Evolutionary conservation across 108 stramenopile species (phyloP).

Genomic region (Nitzschia sp.): DNA sequence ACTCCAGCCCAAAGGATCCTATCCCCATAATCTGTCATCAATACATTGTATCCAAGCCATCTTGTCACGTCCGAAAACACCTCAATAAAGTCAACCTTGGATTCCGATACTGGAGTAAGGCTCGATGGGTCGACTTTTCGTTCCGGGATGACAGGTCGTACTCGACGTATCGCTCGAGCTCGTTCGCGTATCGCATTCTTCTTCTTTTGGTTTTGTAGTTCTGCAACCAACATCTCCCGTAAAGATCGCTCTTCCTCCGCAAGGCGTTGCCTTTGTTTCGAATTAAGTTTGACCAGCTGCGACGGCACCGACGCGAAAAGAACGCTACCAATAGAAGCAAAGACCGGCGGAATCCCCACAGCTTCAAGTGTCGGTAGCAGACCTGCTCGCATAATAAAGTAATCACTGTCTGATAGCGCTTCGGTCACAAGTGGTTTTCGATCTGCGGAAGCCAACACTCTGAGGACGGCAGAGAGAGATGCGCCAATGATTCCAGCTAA

Average conservation of each 20-base stretch:
- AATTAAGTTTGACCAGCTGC: slow-evolving; percentile 57
- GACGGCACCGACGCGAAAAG: slow-evolving; percentile 66
- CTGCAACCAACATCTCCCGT: slow-evolving; percentile 39
- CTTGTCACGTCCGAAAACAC: slow-evolving; percentile 74
- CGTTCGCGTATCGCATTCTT: background rate
- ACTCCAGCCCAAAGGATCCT: slow-evolving; percentile 38
- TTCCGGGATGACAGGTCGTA: background rate
- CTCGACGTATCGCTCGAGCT: background rate
- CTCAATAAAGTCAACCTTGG: slow-evolving; percentile 62
- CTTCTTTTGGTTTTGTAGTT: slow-evolving; percentile 34
- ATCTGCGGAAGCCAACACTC: background rate
- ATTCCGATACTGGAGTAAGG: slow-evolving; percentile 6
- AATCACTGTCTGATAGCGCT: slow-evolving; percentile 80
- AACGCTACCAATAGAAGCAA: slow-evolving; percentile 56
- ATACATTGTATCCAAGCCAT: slow-evolving; percentile 75
- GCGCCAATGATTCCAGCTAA: slow-evolving; percentile 72
- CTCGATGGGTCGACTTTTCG: background rate
- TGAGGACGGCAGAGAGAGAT: slow-evolving; percentile 11
- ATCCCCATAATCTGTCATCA: slow-evolving; percentile 63
- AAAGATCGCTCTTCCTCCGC: slow-evolving; percentile 43
- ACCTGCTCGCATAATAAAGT: slow-evolving; percentile 69
- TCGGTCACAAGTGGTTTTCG: slow-evolving; percentile 35
- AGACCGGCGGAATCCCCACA: slow-evolving; percentile 55
- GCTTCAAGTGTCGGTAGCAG: slow-evolving; percentile 59
- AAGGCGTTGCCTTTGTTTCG: slow-evolving; percentile 35